Evolutionary conservation across 164 flowering plant genomes (phyloP).

Genomic region (Dillenia turbinata): DNA sequence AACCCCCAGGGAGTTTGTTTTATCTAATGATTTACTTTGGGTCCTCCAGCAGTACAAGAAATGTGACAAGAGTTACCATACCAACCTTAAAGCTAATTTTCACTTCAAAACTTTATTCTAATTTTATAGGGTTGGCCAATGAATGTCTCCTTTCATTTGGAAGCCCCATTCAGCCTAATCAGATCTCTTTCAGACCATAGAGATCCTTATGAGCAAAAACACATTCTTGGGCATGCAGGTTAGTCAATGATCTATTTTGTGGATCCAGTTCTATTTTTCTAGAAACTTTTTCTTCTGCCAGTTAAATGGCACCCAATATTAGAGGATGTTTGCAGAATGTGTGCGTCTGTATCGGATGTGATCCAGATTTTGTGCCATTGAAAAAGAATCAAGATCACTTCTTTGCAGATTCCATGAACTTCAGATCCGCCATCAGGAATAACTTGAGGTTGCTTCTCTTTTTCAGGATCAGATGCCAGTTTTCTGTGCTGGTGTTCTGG

Average conservation of each 20-base stretch:
- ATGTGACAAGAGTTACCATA: slow-evolving; percentile 75
- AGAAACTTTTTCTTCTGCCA: too few relatives aligned
- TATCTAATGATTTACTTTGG: slow-evolving; percentile 73
- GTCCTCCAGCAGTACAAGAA: slow-evolving; percentile 67
- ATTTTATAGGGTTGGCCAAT: not conserved
- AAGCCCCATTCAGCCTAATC: not conserved
- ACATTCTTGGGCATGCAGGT: slow-evolving; percentile 77
- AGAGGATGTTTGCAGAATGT: too few relatives aligned
- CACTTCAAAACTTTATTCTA: not conserved
- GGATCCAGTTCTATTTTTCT: not conserved
- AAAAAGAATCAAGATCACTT: too few relatives aligned
- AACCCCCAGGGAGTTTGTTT: slow-evolving; percentile 36
- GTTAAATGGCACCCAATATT: too few relatives aligned
- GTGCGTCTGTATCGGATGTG: too few relatives aligned
- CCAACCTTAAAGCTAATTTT: slow-evolving; percentile 78
- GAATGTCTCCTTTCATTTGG: not conserved
- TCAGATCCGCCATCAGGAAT: too few relatives aligned
- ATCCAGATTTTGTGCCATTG: too few relatives aligned
- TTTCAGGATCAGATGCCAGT: slow-evolving; percentile 43
- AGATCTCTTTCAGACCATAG: slow-evolving; percentile 68
- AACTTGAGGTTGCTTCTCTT: too few relatives aligned
- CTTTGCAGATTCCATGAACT: too few relatives aligned
- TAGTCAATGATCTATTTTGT: slow-evolving; percentile 17
- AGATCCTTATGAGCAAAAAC: slow-evolving; percentile 80
- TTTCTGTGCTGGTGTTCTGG: slow-evolving; percentile 65